These are phyloP conservation scores for Termitomyces bulborhizus DNA, from an alignment of 768 basidiomycete species.

Conservation along the genomic window DNA sequence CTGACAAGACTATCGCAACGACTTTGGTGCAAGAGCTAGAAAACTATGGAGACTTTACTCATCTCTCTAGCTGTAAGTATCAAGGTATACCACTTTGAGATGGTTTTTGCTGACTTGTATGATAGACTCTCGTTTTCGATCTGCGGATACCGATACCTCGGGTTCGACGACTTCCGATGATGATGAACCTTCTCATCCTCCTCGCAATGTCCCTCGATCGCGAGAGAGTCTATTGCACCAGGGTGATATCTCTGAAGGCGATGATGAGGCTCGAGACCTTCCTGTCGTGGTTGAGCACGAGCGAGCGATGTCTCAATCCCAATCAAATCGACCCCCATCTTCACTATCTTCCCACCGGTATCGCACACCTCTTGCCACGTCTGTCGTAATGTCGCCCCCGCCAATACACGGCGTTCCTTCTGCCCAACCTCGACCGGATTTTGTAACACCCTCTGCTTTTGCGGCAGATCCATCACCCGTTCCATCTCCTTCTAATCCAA, in stretches of 20 bases:
- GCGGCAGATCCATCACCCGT: constrained; percentile 37
- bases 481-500: constrained; percentile 33
- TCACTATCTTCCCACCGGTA: constrained; percentile 73
- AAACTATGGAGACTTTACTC: constrained; percentile 61
- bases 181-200: constrained; percentile 14
- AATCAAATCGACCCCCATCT: constrained; percentile 60
- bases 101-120: neutral
- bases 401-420: constrained; percentile 45
- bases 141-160: constrained; percentile 58
- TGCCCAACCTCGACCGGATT: constrained; percentile 67
- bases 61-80: constrained; percentile 59
- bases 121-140: constrained; percentile 40
- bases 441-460: constrained; percentile 72
- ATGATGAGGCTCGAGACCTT: constrained; percentile 41
- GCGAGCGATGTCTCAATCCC: constrained; percentile 29
- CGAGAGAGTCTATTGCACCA: constrained; percentile 21
- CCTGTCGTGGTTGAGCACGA: constrained; percentile 20
- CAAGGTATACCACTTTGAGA: neutral
- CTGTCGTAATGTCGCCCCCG: constrained; percentile 52
- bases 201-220: constrained; percentile 14
- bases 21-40: constrained; percentile 74
- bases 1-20: constrained; percentile 73
- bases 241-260: constrained; percentile 38
- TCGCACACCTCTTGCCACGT: constrained; percentile 68
- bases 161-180: constrained; percentile 51